Evolutionary conservation across 495 filamentous ascomycete genomes (phyloP).

Genomic region (Penicillium parvum): DNA sequence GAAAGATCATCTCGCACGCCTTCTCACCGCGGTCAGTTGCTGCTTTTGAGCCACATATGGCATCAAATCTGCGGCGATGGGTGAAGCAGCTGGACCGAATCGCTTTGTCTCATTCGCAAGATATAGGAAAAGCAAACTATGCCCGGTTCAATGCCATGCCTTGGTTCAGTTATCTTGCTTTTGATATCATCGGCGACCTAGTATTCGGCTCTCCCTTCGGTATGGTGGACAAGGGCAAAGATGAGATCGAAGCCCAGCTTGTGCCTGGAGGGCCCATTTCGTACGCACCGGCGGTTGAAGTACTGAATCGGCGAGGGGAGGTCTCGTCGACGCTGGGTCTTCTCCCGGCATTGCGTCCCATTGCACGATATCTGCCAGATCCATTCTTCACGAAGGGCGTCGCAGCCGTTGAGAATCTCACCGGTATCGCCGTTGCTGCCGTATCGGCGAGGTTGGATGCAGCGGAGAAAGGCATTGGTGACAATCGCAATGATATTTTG

Average conservation of each 20-base stretch:
- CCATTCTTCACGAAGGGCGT: slow-evolving; percentile 37
- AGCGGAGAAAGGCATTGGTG: slow-evolving; percentile 27
- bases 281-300: slow-evolving; percentile 34
- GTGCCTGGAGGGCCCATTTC: slow-evolving; percentile 20
- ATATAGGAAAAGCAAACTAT: slow-evolving; percentile 20
- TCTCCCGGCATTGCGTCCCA: slow-evolving; percentile 31
- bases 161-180: slow-evolving; percentile 87
- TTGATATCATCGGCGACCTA: slow-evolving; percentile 41
- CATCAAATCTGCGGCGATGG: slow-evolving; percentile 63
- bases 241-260: slow-evolving; percentile 45
- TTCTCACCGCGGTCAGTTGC: slow-evolving; percentile 68
- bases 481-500: slow-evolving; percentile 62
- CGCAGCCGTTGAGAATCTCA: slow-evolving; percentile 33
- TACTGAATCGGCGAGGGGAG: slow-evolving; percentile 38
- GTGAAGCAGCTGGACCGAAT: slow-evolving; percentile 62
- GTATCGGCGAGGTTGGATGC: slow-evolving; percentile 62
- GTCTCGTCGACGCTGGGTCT: slow-evolving; percentile 35
- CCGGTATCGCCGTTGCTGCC: slow-evolving; percentile 62
- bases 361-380: slow-evolving; percentile 36
- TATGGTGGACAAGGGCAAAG: slow-evolving; percentile 37
- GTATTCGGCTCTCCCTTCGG: slow-evolving; percentile 41
- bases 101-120: slow-evolving; percentile 11
- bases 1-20: slow-evolving; percentile 73
- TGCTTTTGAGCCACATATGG: slow-evolving; percentile 76
- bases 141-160: slow-evolving; percentile 63